Conservation (phyloP, 495 filamentous ascomycete species). For the Penicillium verhagenii region DNA sequence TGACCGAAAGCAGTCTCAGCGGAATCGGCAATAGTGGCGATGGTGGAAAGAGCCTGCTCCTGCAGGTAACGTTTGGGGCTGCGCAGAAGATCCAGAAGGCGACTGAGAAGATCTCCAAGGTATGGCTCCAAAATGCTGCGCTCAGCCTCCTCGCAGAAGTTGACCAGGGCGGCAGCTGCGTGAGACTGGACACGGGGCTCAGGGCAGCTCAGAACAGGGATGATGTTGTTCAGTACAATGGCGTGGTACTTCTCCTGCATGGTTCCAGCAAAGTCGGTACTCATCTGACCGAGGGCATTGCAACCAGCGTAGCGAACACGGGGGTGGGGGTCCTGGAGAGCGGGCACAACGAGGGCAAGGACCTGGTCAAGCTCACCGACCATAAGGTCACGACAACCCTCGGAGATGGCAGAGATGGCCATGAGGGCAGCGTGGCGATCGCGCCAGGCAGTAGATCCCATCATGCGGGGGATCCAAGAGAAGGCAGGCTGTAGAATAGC, state of each 20-base stretch:
- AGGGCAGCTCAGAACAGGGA: conserved; percentile 84
- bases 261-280: conserved; percentile 96
- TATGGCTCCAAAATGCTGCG: conserved; percentile 91
- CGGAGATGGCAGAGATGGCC: conserved; percentile 98
- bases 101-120: conserved; percentile 79
- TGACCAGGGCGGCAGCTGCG: conserved; percentile 93
- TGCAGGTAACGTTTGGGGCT: conserved; percentile 94
- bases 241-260: conserved; percentile 97
- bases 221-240: conserved; percentile 81
- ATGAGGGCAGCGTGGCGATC: conserved; percentile 97
- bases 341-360: conserved; percentile 87
- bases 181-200: conserved; percentile 96
- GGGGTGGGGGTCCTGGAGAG: conserved; percentile 86
- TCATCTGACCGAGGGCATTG: conserved; percentile 99
- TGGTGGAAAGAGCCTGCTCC: conserved; percentile 96
- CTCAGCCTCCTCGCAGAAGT: conserved; percentile 99
- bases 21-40: conserved; percentile 97
- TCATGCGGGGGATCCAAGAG: conserved; percentile 95
- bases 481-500: conserved; percentile 91
- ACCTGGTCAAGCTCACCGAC: conserved; percentile 90
- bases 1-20: conserved; percentile 93
- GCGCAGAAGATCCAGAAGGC: conserved; percentile 79
- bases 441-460: conserved; percentile 90
- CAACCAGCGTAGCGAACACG: conserved; percentile 97
- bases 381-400: conserved; percentile 96